Evolutionary conservation across 2,329 filamentous ascomycete genomes (phyloP), one percentile per base, ranked within the genome.

Genomic region (Pseudopithomyces maydicus): DNA sequence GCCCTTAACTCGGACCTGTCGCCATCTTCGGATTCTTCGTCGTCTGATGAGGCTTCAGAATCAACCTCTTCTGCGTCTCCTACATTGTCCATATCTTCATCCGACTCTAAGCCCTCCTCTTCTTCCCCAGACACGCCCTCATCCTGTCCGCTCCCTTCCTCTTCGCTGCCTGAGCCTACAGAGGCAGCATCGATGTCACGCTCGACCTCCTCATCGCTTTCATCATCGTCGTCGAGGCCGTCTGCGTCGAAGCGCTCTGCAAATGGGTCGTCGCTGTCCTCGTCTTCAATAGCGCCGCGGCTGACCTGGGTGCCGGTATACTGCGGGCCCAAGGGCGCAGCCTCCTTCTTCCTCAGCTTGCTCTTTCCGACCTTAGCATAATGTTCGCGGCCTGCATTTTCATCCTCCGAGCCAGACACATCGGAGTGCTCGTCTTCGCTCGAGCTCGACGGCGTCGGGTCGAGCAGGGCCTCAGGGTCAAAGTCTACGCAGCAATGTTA

Each of bases 351-450:
- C 62, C 92, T 87, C 64, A 97, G 80, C 73, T 90, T 94, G 79
- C 90, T 95, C 81, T 93, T 95, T 82, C 88, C 90, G 32, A 97
- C 91, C 51, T 84, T 77, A 42, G 90, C 84, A 72, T 98, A 98
- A 74, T 98, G 94, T 68, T 97, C 94, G 32, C 93, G 90, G 19
- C 90, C 92, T 11, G 82, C 82, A 58, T 84, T 77, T 11, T 73
- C 80, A 64, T 82, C 75, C 51, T 70, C 39, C 66, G 75, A 55
- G 20, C 75, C 77, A 15, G 70, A 72, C 12, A 61, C 85, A 49
- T 80, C 83, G 14, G 76, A 81, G 42, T 79, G 81, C 45, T 84
- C 85, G 56, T 85, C 84, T 54, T 84, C 84, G 54, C 82, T 83
- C n/a, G 82, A 82, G 59, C 77, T 76, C 15, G 74, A 72, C n/a